Evolutionary conservation across 176 grass and related monocot species (phyloP).

Genomic region (Avena eriantha): DNA sequence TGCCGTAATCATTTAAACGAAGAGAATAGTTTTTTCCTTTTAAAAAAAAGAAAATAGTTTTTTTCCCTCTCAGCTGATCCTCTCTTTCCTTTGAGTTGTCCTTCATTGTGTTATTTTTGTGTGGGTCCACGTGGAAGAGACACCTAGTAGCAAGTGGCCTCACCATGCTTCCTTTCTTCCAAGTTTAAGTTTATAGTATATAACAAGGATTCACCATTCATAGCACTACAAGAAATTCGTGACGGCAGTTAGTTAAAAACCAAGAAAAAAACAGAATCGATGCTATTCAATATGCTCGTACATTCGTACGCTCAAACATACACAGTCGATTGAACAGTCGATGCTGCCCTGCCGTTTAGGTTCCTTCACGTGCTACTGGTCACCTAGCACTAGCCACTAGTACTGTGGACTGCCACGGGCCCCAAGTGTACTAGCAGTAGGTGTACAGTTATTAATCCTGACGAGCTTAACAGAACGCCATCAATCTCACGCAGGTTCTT

Average conservation of each 20-base stretch:
- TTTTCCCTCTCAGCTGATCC: no score
- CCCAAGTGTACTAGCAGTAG: background rate
- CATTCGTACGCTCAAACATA: background rate
- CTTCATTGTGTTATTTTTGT: no score
- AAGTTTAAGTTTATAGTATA: no score
- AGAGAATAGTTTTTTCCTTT: no score
- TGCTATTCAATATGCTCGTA: background rate
- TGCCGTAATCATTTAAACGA: no score
- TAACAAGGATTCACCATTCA: background rate
- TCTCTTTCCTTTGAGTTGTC: no score
- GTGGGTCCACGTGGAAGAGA: no score
- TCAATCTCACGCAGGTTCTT: slow-evolving; percentile 24
- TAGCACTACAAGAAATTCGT: background rate
- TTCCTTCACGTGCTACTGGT: slow-evolving; percentile 11
- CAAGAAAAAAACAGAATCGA: no score
- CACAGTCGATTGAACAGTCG: background rate
- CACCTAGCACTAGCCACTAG: background rate
- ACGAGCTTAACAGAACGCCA: background rate
- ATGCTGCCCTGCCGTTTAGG: background rate
- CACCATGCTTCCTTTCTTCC: no score
- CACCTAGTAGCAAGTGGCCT: no score
- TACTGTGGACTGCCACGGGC: background rate
- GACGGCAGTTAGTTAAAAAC: background rate
- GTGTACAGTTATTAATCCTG: background rate
- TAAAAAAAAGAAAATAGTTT: no score